Evolutionary conservation across 108 stramenopile genomes (phyloP).

Genomic region (Stephanodiscus minutulus): DNA sequence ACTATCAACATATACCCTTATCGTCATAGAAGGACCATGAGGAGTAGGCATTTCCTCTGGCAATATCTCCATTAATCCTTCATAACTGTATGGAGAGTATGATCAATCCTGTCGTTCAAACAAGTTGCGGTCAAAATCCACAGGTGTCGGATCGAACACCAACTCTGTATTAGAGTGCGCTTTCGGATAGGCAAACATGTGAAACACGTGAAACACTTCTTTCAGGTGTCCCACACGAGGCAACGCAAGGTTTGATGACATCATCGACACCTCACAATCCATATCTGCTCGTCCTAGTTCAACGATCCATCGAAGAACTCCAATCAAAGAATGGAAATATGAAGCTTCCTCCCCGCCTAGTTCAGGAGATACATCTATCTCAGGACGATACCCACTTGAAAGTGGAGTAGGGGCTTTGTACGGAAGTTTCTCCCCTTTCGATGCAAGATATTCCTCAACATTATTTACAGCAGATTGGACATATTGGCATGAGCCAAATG

Average conservation of each 20-base stretch:
- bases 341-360: neutral
- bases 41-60: too few relatives aligned
- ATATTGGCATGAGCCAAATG: constrained; percentile 49
- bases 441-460: neutral
- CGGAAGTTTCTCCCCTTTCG: too few relatives aligned
- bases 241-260: constrained; percentile 42
- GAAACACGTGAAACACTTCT: too few relatives aligned
- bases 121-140: constrained; percentile 6
- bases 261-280: constrained; percentile 32
- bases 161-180: neutral
- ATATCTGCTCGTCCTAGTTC: constrained; percentile 36
- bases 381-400: too few relatives aligned
- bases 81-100: too few relatives aligned
- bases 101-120: too few relatives aligned
- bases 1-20: too few relatives aligned
- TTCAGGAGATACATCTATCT: too few relatives aligned
- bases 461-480: constrained; percentile 40
- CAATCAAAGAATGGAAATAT: constrained; percentile 31
- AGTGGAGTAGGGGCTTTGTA: too few relatives aligned
- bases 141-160: constrained; percentile 8
- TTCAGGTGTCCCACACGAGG: constrained; percentile 54
- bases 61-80: too few relatives aligned
- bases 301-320: constrained; percentile 37
- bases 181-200: too few relatives aligned
- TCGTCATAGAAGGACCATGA: too few relatives aligned